Conservation (phyloP, 1,139 yeast genomes). For the Yamadazyma songkhlaensis region DNA sequence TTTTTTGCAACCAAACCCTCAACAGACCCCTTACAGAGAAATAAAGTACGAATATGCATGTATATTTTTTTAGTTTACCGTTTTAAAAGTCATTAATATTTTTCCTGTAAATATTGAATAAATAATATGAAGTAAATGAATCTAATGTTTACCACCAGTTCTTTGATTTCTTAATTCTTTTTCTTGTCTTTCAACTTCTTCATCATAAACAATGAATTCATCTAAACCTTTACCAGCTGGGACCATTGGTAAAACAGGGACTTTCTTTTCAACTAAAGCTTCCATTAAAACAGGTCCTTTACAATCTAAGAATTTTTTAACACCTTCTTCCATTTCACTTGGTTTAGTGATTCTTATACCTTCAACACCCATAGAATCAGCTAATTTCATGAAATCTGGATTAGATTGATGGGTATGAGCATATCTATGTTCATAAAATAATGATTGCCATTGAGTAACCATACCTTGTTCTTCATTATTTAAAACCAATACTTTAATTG, state of each 20-base stretch:
- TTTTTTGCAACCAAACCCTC: background rate
- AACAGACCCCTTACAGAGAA: background rate
- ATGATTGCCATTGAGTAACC: slow-evolving; percentile 99
- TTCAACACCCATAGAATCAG: slow-evolving; percentile 90
- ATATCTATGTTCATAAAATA: slow-evolving; percentile 94
- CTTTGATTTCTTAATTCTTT: slow-evolving; percentile 59
- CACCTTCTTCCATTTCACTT: slow-evolving; percentile 55
- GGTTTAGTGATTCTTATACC: slow-evolving; percentile 73
- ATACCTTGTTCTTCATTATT: slow-evolving; percentile 99
- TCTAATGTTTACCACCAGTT: slow-evolving; percentile 53
- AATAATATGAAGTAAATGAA: background rate
- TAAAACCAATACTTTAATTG: slow-evolving; percentile 82
- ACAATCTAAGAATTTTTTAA: slow-evolving; percentile 71
- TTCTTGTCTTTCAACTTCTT: slow-evolving; percentile 74
- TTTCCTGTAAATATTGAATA: slow-evolving; percentile 1
- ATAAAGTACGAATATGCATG: background rate
- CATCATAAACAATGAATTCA: slow-evolving; percentile 85
- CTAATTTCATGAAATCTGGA: slow-evolving; percentile 89
- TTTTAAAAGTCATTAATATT: slow-evolving; percentile 1
- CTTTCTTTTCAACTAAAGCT: slow-evolving; percentile 90
- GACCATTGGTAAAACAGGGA: slow-evolving; percentile 97
- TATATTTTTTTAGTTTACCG: background rate
- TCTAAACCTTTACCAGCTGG: slow-evolving; percentile 95
- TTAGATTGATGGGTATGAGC: slow-evolving; percentile 94
- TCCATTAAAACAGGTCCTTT: slow-evolving; percentile 87